Base-by-base conservation (phyloP, 2,329 filamentous ascomycete genomes). In the Fusarium liriodendri region DNA sequence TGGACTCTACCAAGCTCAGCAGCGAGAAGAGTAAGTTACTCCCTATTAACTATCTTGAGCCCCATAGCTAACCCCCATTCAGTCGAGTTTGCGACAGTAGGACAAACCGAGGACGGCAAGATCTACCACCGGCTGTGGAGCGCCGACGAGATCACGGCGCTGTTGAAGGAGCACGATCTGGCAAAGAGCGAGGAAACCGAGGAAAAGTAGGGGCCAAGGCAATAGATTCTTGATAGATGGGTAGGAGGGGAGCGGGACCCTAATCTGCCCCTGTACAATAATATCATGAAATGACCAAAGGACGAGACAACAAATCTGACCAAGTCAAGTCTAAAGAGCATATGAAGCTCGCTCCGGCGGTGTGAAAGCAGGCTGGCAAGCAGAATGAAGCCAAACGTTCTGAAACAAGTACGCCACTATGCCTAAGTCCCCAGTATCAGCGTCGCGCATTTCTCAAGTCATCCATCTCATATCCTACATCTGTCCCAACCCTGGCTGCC, bases 71-170 rank as follows among this genome's bases (percentile, higher is more conserved):
- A 79, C 76, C 66, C 14, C 32, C 66, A 18, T 68, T 14, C 78
- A 98, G 95, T 99, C 82, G 97, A 99, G 82, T 99, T 99, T 81
- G 97, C 97, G 77, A 99, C 97, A 35, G 96, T 99, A 71, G 97
- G 97, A 78, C 95, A 95, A 87, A 98, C 95, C 77, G 93, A 95
- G 85, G 92, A 95, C 76, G 97, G 97, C 80, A 97, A 96, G 87
- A 96, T 99, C 84, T 99, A 98, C 87, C 97, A 99, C 85, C 94
- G 97, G 82, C 89, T 99, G 72, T 99, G 97, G 97, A 94, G 91
- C 79, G 96, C 95, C 52, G 96, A 99, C 76, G 97, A 98, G 88
- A 99, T 99, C 80, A 96, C 95, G 82, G 91, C 93, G 60, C 87
- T 99, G 83, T 87, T 99, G 80, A 97, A 95, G 89, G 95, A 98